phyloP scores from a whole-genome alignment of 2,329 filamentous ascomycete genomes.

The Aureobasidium melanogenum region DNA sequence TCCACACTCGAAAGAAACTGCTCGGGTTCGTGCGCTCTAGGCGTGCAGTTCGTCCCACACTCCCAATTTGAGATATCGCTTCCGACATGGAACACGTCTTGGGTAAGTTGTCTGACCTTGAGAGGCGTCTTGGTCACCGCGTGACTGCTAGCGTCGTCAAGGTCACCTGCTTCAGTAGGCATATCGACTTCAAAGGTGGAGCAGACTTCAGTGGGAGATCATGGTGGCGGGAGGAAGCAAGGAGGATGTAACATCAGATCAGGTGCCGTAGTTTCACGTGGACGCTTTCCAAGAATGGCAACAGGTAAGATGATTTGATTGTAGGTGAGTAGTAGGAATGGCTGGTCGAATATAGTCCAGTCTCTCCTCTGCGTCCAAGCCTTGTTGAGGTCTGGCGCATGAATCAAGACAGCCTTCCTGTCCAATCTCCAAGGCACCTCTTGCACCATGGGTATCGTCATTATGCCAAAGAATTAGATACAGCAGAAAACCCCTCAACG shows the following conservation, averaged over 20 bases:
- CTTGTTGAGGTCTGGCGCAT: not conserved
- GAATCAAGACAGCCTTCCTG: not conserved
- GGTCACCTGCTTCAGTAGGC: not conserved
- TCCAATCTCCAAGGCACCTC: not conserved
- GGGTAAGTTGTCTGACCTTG: not conserved
- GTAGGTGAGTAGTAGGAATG: not conserved
- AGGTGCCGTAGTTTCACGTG: not conserved
- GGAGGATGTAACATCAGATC: not conserved
- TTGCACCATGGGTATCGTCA: no score
- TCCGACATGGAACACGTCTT: not conserved
- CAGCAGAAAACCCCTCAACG: not conserved
- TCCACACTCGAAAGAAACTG: no score
- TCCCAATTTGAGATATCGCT: no score
- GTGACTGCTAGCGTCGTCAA: not conserved
- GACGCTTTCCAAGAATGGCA: not conserved
- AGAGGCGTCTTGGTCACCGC: not conserved
- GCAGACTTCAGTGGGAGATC: slow-evolving; percentile 1
- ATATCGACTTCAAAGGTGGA: not conserved
- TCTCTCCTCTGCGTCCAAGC: not conserved
- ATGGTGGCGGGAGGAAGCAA: not conserved
- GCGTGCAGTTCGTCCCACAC: no score
- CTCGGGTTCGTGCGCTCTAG: no score
- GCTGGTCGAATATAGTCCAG: not conserved
- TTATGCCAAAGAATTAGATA: no score
- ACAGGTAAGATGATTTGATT: not conserved